Percentiles rank a stretch among this genome's conserved stretches.
These are phyloP conservation scores for Fusarium phyllophilum DNA, from an alignment of 2,329 filamentous ascomycete species.

Conservation along the genomic window DNA sequence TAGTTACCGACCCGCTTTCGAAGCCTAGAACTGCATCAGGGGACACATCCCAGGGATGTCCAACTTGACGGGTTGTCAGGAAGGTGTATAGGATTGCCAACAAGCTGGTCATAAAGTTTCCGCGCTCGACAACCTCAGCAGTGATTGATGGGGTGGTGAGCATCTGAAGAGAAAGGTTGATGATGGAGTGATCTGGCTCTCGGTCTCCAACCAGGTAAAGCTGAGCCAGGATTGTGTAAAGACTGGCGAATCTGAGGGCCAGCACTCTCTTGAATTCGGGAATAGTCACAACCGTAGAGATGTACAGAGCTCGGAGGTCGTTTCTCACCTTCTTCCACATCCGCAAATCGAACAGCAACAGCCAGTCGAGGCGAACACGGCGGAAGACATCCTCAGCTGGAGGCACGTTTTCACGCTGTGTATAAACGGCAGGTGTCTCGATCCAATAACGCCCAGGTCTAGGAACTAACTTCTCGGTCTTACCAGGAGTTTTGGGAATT, in stretches of 20 bases:
- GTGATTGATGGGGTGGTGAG: conserved; percentile 97
- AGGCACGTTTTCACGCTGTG: conserved; percentile 69
- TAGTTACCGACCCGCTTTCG: conserved; percentile 93
- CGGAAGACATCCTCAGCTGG: conserved; percentile 89
- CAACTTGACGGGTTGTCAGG: conserved; percentile 93
- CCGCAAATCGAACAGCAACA: conserved; percentile 92
- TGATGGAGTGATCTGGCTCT: conserved; percentile 97
- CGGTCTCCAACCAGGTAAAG: conserved; percentile 95
- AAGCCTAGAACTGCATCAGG: conserved; percentile 89
- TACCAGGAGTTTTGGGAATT: conserved; percentile 84
- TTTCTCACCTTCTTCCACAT: conserved; percentile 97
- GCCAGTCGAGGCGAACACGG: conserved; percentile 89
- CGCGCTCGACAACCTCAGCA: conserved; percentile 91
- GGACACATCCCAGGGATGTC: conserved; percentile 89
- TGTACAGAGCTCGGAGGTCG: conserved; percentile 91
- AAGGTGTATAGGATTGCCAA: conserved; percentile 98
- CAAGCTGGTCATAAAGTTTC: conserved; percentile 94
- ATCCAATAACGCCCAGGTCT: conserved; percentile 86
- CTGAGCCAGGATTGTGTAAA: conserved; percentile 94
- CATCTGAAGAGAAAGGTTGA: conserved; percentile 96
- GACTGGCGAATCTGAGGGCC: conserved; percentile 89
- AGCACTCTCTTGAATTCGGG: conserved; percentile 96
- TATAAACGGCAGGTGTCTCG: conserved; percentile 78
- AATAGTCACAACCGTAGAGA: conserved; percentile 94
- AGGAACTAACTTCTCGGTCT: conserved; percentile 59